A percentile compares a stretch with the other conserved stretches of the same genome.
These are phyloP conservation scores for Symbiodinium pilosum DNA, from an alignment of 73 alveolate species.

Conservation along the genomic window DNA sequence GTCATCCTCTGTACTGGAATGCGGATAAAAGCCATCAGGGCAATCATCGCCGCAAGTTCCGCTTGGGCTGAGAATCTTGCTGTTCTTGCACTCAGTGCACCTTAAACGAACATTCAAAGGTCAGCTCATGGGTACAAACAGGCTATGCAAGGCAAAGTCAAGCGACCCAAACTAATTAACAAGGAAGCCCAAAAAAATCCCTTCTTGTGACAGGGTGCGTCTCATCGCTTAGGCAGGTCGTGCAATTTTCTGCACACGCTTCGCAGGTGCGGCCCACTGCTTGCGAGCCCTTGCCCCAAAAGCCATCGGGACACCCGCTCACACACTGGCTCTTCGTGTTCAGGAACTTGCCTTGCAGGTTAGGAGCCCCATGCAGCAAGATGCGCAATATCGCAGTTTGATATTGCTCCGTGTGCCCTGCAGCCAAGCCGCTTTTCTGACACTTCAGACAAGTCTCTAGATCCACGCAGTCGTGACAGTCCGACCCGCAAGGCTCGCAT, in stretches of 20 bases:
- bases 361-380: background rate
- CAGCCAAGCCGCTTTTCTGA: background rate
- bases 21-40: constrained; percentile 10
- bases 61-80: background rate
- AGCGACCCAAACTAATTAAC: background rate
- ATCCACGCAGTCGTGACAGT: background rate
- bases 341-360: background rate
- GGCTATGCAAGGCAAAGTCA: background rate
- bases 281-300: background rate
- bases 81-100: constrained; percentile 27
- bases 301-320: background rate
- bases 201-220: background rate
- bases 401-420: no score
- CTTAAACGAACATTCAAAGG: background rate
- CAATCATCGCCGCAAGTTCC: constrained; percentile 3
- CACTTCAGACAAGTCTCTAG: constrained; percentile 20
- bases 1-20: constrained; percentile 17
- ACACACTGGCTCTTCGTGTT: background rate
- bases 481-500: background rate
- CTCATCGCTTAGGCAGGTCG: background rate
- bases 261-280: background rate
- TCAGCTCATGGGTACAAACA: no score
- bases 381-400: background rate
- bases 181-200: background rate
- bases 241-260: background rate